Conservation (phyloP, 352 stramenopile genomes). For the Pythium aristosporum region DNA sequence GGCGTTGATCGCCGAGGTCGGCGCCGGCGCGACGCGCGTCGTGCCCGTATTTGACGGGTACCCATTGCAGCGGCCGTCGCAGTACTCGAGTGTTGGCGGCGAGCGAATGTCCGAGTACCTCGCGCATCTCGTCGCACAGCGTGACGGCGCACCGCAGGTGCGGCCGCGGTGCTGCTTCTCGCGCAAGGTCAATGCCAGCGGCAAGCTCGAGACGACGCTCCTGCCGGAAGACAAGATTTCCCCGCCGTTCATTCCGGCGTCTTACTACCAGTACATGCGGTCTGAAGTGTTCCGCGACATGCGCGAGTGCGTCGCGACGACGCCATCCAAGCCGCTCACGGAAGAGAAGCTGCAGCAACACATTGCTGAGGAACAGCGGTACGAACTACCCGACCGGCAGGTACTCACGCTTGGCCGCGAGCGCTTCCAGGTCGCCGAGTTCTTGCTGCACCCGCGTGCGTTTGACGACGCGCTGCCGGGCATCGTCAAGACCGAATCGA, state of each 20-base stretch:
- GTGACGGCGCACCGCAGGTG: conserved; percentile 42
- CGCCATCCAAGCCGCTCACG: conserved; percentile 46
- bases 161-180: conserved; percentile 68
- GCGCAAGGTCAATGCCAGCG: conserved; percentile 44
- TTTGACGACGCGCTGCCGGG: conserved; percentile 32
- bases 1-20: conserved; percentile 89
- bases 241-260: conserved; percentile 51
- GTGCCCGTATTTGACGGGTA: conserved; percentile 92
- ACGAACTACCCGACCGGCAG: conserved; percentile 82
- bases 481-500: conserved; percentile 28
- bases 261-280: conserved; percentile 75
- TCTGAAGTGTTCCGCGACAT: conserved; percentile 76
- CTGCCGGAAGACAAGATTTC: conserved; percentile 39
- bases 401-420: conserved; percentile 62
- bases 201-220: conserved; percentile 56
- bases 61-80: conserved; percentile 70
- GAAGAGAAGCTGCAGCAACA: conserved; percentile 38
- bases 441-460: conserved; percentile 65
- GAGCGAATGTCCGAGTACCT: conserved; percentile 75
- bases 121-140: conserved; percentile 51
- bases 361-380: conserved; percentile 41
- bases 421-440: conserved; percentile 71
- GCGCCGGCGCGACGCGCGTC: conserved; percentile 79
- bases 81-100: conserved; percentile 74
- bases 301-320: conserved; percentile 59